Base-by-base conservation (phyloP, 495 filamentous ascomycete species). In the Penicillium goetzii region DNA sequence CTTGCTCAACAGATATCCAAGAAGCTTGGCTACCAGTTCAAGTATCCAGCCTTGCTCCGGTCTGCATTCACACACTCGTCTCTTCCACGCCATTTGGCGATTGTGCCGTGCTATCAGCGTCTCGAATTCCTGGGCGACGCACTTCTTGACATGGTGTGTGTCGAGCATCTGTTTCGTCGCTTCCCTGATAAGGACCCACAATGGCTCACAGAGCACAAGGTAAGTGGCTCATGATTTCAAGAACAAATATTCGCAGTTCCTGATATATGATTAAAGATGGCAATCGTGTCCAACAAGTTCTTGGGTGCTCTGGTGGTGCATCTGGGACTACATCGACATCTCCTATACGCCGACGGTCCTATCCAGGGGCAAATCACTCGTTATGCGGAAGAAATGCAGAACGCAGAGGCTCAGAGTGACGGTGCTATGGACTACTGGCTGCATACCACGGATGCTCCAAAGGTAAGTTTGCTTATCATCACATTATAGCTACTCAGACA, bases 271-370 rank as follows among this genome's bases (percentile, higher is more conserved):
- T 41, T 52, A 33, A 62, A 87, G 83, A 97, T 96, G 92, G 93
- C 96, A 11, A 97, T 99, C 93, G 94, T 95, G 2, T 96, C 93
- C 15, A 99, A 99, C 79, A 93, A 93, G 62, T 99, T 97, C 69
- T 81, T 97, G 0, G 93, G 91, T 14, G 90, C 90, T 23, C 72
- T 98, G 8, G 88, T 89, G 63, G 91, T 93, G 14, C 81, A 84
- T 28, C 82, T 98, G 0, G 86, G 84, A 2, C 89, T 97, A 41
- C 89, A 97, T 68, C 84, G 77, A 43, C 88, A 93, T 71, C 78
- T 98, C 21, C 81, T 86, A 26, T 81, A 86, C 52, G 87, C 87
- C 69, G 84, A 85, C 30, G 69, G 77, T 2, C 68, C 78, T 0
- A 62, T 96, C 10, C 84, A 88, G 60, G 77, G 74, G 14, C 85